phyloP scores from a whole-genome alignment of 2,329 filamentous ascomycete genomes.

The Microcera coccophila region DNA sequence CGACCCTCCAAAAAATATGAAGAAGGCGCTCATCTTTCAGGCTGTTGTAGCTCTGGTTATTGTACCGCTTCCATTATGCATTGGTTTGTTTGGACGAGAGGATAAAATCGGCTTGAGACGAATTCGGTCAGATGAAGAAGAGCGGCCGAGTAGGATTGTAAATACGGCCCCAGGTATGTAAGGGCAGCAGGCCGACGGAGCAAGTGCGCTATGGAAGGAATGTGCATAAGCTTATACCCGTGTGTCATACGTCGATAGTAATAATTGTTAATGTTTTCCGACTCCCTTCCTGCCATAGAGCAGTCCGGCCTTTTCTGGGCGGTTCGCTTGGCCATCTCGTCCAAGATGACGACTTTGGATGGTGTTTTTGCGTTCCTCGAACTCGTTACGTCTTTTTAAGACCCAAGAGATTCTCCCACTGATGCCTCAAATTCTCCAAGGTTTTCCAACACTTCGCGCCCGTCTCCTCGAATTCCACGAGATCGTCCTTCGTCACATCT shows the following conservation, averaged over 20 bases:
- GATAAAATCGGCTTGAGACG: slow-evolving; percentile 50
- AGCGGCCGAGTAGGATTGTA: slow-evolving; percentile 16
- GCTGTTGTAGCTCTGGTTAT: slow-evolving; percentile 64
- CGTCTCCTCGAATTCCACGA: slow-evolving; percentile 57
- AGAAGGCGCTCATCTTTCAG: slow-evolving; percentile 70
- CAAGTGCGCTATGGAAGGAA: no score
- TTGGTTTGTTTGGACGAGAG: slow-evolving; percentile 65
- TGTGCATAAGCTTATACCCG: no score
- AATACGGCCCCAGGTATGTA: no score
- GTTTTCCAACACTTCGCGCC: slow-evolving; percentile 62
- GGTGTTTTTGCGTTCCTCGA: no score
- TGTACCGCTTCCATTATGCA: slow-evolving; percentile 62
- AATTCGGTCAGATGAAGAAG: slow-evolving; percentile 41
- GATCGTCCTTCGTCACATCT: slow-evolving; percentile 58
- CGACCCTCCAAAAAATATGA: slow-evolving; percentile 68
- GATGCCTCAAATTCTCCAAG: slow-evolving; percentile 66
- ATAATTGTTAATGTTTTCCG: not conserved
- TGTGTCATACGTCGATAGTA: not conserved
- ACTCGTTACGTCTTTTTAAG: slow-evolving; percentile 6
- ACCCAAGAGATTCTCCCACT: slow-evolving; percentile 54
- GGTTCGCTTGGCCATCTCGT: not conserved
- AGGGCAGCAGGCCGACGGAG: no score
- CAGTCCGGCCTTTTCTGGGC: not conserved
- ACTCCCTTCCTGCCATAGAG: not conserved
- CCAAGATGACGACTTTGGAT: no score